Conservation (phyloP, 2,329 filamentous ascomycete species). For the Laburnicola sp. region DNA sequence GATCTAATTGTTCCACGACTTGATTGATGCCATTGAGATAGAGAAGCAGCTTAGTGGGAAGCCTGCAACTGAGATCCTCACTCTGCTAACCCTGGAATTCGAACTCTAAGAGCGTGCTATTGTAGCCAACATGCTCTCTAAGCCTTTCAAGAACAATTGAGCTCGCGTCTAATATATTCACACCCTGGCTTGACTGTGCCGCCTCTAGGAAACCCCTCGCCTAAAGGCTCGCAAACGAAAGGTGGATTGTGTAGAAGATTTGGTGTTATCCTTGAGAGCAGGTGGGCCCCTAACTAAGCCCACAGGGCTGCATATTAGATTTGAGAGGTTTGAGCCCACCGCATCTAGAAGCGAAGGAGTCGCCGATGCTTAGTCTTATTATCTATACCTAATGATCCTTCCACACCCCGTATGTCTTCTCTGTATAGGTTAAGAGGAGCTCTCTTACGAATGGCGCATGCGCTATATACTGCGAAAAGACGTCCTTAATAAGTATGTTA, state of each 20-base stretch:
- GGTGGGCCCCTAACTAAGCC: background rate
- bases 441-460: constrained; percentile 15
- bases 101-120: constrained; percentile 14
- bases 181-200: constrained; percentile 9
- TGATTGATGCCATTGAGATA: constrained; percentile 17
- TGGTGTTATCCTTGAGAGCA: background rate
- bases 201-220: constrained; percentile 10
- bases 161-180: constrained; percentile 7
- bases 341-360: background rate
- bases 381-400: constrained; percentile 10
- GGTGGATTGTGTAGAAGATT: background rate
- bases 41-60: constrained; percentile 13
- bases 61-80: constrained; percentile 9
- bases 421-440: constrained; percentile 19
- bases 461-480: constrained; percentile 16
- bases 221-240: constrained; percentile 13
- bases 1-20: constrained; percentile 13
- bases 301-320: background rate
- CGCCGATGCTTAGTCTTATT: background rate
- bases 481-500: constrained; percentile 17
- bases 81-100: constrained; percentile 7
- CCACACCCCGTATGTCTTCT: constrained; percentile 20
- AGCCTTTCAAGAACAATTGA: constrained; percentile 10
- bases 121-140: constrained; percentile 14
- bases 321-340: constrained; percentile 2